These are phyloP conservation scores for Yamadazyma laniorum DNA, from an alignment of 805 yeast species.

Conservation along the genomic window DNA sequence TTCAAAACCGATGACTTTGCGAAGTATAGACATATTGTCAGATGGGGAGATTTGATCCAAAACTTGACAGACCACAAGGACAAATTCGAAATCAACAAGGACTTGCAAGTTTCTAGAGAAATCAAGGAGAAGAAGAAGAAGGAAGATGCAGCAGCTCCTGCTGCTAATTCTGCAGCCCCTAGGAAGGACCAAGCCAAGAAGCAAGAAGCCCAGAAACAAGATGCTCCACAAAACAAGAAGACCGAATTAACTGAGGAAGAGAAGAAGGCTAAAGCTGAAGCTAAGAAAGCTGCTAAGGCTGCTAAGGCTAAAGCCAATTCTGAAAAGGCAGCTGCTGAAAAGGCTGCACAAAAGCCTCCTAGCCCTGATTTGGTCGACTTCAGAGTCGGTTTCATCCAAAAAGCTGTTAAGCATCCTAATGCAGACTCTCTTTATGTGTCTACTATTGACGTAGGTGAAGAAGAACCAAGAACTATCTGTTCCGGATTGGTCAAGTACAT, in stretches of 20 bases:
- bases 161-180: constrained; percentile 15
- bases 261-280: constrained; percentile 49
- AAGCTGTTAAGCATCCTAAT: constrained; percentile 95
- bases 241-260: constrained; percentile 41
- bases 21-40: constrained; percentile 73
- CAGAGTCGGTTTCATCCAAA: constrained; percentile 94
- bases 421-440: constrained; percentile 97
- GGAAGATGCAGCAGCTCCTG: constrained; percentile 24
- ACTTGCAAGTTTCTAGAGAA: constrained; percentile 72
- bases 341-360: constrained; percentile 62
- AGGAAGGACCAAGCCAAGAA: constrained; percentile 29
- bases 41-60: constrained; percentile 93
- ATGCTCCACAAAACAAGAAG: constrained; percentile 16
- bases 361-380: constrained; percentile 85
- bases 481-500: constrained; percentile 91
- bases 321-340: constrained; percentile 45
- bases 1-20: constrained; percentile 54
- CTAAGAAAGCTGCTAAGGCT: constrained; percentile 61
- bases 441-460: constrained; percentile 95
- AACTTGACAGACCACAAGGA: constrained; percentile 51
- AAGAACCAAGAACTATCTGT: constrained; percentile 96
- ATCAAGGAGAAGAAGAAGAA: constrained; percentile 59
- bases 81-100: constrained; percentile 54
- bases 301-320: constrained; percentile 64
- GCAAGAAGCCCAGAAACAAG: constrained; percentile 22